Evolutionary conservation across 2,329 filamentous ascomycete species (phyloP).

Genomic region (Chaetomium sp.): DNA sequence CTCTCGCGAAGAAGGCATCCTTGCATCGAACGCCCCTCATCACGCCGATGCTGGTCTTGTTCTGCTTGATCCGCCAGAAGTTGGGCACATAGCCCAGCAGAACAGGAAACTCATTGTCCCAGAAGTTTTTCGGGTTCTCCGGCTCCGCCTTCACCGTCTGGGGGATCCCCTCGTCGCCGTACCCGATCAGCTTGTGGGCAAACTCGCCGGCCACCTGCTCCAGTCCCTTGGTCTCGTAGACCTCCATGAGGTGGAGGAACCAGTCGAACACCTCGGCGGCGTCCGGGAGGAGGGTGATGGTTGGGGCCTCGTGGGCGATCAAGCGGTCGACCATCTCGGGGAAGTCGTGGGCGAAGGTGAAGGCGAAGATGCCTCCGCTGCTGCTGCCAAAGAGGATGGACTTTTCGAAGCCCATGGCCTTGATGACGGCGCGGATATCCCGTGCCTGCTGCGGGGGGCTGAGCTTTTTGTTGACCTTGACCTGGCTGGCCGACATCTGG

Average conservation of each 20-base stretch:
- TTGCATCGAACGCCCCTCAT: constrained; percentile 36
- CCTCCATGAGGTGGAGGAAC: constrained; percentile 31
- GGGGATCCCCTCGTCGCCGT: constrained; percentile 36
- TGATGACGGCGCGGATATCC: constrained; percentile 39
- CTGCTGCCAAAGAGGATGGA: constrained; percentile 40
- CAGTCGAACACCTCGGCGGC: constrained; percentile 34
- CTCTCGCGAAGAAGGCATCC: constrained; percentile 38
- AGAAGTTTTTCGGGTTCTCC: constrained; percentile 37
- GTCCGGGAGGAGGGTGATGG: constrained; percentile 36
- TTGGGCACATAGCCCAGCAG: constrained; percentile 35
- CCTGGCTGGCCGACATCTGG: constrained; percentile 40
- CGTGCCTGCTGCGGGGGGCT: constrained; percentile 39
- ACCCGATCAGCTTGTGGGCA: constrained; percentile 33
- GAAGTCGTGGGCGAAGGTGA: constrained; percentile 40
- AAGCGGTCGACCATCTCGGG: constrained; percentile 38
- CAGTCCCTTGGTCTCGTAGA: constrained; percentile 33
- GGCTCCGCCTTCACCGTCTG: constrained; percentile 28
- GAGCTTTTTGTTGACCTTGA: constrained; percentile 33
- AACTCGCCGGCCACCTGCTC: constrained; percentile 32
- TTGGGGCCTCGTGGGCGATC: constrained; percentile 40
- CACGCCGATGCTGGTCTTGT: constrained; percentile 37
- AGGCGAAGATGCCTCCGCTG: constrained; percentile 37
- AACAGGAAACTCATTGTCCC: constrained; percentile 38
- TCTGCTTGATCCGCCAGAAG: constrained; percentile 35
- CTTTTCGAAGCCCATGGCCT: constrained; percentile 36